These are phyloP conservation scores for Phlebopus sp. DNA, from an alignment of 1,284 basidiomycete species.

Conservation along the genomic window DNA sequence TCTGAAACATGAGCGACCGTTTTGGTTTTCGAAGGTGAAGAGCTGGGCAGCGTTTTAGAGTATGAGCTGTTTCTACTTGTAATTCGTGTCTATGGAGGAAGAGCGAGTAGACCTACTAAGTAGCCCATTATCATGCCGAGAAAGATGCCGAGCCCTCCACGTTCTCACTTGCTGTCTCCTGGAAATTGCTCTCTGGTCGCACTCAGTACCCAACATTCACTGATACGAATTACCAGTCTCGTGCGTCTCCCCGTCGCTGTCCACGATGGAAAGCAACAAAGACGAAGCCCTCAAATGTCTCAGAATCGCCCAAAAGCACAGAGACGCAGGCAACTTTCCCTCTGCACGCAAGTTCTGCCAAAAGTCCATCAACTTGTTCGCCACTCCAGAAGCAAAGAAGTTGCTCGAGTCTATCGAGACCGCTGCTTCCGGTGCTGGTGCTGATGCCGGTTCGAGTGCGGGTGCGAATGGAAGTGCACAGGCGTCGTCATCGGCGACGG, in stretches of 20 bases:
- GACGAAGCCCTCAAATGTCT: slow-evolving; percentile 86
- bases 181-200: no score
- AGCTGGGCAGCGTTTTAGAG: slow-evolving; percentile 42
- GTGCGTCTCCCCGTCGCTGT: neutral
- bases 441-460: slow-evolving; percentile 27
- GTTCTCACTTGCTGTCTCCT: no score
- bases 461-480: slow-evolving; percentile 33
- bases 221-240: no score
- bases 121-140: neutral
- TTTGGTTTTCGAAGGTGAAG: slow-evolving; percentile 88
- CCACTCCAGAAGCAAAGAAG: slow-evolving; percentile 75
- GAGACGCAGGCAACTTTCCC: slow-evolving; percentile 65
- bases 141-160: no score
- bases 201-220: no score
- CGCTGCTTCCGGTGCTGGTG: slow-evolving; percentile 39
- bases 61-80: neutral
- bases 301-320: slow-evolving; percentile 72
- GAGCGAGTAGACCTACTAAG: no score
- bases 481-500: slow-evolving; percentile 47
- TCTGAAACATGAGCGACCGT: slow-evolving; percentile 83
- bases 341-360: slow-evolving; percentile 88
- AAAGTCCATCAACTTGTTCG: slow-evolving; percentile 85
- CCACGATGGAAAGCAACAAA: slow-evolving; percentile 81
- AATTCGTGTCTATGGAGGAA: no score
- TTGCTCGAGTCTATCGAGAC: slow-evolving; percentile 66